phyloP scores from a whole-genome alignment of 2,329 filamentous ascomycete species.

The Ceratocystis ficicola region DNA sequence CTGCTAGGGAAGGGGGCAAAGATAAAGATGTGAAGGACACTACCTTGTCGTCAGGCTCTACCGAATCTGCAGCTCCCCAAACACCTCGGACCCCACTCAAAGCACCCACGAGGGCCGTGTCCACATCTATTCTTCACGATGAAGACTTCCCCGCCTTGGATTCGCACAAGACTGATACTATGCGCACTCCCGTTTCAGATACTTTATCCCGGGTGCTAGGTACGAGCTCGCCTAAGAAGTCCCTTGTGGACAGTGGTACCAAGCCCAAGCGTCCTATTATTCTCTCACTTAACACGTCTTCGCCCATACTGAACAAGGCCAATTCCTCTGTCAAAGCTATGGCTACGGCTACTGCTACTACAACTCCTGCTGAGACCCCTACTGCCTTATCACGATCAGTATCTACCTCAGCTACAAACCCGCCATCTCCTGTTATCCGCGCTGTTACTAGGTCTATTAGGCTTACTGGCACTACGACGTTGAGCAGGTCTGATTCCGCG shows the following conservation, averaged over 20 bases:
- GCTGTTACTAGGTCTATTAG: conserved; percentile 15
- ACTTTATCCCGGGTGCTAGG: background rate
- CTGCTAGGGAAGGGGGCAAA: conserved; percentile 2
- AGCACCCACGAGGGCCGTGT: conserved; percentile 22
- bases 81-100: conserved; percentile 25
- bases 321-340: background rate
- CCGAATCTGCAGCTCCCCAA: conserved; percentile 28
- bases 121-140: conserved; percentile 36
- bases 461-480: conserved; percentile 10
- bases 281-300: conserved; percentile 9
- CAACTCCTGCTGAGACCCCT: conserved; percentile 12
- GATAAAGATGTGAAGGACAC: conserved; percentile 15
- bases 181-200: conserved; percentile 10
- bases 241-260: conserved; percentile 13
- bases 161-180: conserved; percentile 2
- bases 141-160: conserved; percentile 45
- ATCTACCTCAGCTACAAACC: background rate
- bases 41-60: conserved; percentile 26
- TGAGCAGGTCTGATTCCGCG: conserved; percentile 25
- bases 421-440: conserved; percentile 14
- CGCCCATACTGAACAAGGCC: background rate
- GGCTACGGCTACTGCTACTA: background rate
- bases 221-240: conserved; percentile 12
- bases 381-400: background rate
- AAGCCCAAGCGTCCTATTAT: conserved; percentile 13